These are phyloP conservation scores for Trichoderma erinaceum DNA, from an alignment of 495 filamentous ascomycete genomes.

Conservation along the genomic window DNA sequence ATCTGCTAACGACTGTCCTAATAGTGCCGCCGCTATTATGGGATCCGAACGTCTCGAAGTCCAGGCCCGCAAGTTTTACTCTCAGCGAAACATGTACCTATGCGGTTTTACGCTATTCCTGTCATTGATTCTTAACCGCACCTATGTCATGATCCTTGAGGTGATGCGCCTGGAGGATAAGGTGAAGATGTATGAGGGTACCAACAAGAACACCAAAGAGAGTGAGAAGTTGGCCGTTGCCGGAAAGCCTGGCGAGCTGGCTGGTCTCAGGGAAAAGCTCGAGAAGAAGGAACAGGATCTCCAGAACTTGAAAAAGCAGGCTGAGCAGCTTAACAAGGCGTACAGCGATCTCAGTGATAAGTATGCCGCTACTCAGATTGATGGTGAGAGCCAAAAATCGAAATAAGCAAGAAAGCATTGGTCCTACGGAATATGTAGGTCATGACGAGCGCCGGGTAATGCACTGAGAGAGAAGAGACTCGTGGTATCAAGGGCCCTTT, in stretches of 20 bases:
- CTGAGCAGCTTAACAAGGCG: slow-evolving; percentile 66
- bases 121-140: slow-evolving; percentile 97
- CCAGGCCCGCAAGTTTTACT: slow-evolving; percentile 99
- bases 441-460: not conserved
- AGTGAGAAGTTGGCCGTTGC: slow-evolving; percentile 71
- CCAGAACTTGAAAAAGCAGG: slow-evolving; percentile 79
- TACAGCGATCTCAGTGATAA: slow-evolving; percentile 80
- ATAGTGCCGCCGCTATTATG: slow-evolving; percentile 59
- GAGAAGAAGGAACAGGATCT: slow-evolving; percentile 67
- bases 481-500: not conserved
- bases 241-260: slow-evolving; percentile 51
- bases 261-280: slow-evolving; percentile 61
- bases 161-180: slow-evolving; percentile 88
- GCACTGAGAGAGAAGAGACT: not conserved
- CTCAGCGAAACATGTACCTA: slow-evolving; percentile 99
- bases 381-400: slow-evolving; percentile 57
- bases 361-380: slow-evolving; percentile 50
- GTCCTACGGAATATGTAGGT: not conserved
- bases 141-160: slow-evolving; percentile 95
- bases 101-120: slow-evolving; percentile 99
- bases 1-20: slow-evolving; percentile 20
- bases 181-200: slow-evolving; percentile 79
- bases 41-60: slow-evolving; percentile 95
- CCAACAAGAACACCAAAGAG: slow-evolving; percentile 66
- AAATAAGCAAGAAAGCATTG: slow-evolving; percentile 1